phyloP scores from a whole-genome alignment of 352 stramenopile species.

The Thraustochytrium striatum region DNA sequence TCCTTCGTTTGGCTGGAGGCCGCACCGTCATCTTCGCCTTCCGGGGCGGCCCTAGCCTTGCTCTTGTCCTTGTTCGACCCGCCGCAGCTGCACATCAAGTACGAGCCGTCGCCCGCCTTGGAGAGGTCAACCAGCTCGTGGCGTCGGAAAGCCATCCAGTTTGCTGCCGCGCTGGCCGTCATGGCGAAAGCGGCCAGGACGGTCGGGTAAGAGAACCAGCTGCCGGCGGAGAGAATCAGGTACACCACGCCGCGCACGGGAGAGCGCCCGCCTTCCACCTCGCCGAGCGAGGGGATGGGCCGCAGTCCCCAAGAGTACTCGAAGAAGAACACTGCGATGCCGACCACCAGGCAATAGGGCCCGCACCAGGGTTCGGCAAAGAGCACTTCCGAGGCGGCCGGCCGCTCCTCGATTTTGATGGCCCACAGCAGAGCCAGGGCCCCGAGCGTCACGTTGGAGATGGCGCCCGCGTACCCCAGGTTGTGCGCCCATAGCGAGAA shows the following conservation, averaged over 20 bases:
- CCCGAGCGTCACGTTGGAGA: slow-evolving; percentile 2
- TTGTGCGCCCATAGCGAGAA: slow-evolving; percentile 30
- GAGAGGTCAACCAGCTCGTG: neutral
- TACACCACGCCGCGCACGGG: neutral
- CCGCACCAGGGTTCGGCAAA: slow-evolving; percentile 20
- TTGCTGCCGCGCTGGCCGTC: neutral
- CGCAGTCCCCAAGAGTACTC: neutral
- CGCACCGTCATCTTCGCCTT: no score
- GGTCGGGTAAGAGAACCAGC: slow-evolving; percentile 26
- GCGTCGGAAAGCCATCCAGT: neutral
- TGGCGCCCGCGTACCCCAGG: slow-evolving; percentile 1
- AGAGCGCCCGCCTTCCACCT: neutral
- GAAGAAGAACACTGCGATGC: neutral
- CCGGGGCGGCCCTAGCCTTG: no score
- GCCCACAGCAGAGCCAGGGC: neutral
- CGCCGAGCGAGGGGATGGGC: neutral
- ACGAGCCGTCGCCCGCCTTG: slow-evolving; percentile 9
- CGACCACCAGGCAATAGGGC: slow-evolving; percentile 8
- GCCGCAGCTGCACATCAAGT: neutral
- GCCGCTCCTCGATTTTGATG: slow-evolving; percentile 2
- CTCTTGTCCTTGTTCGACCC: neutral
- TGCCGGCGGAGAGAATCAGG: neutral
- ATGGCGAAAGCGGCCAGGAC: slow-evolving; percentile 2
- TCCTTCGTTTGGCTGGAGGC: neutral
- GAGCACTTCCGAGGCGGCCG: slow-evolving; percentile 2